Base-by-base conservation (phyloP, 1,284 basidiomycete species). In the Amylostereum areolatum region DNA sequence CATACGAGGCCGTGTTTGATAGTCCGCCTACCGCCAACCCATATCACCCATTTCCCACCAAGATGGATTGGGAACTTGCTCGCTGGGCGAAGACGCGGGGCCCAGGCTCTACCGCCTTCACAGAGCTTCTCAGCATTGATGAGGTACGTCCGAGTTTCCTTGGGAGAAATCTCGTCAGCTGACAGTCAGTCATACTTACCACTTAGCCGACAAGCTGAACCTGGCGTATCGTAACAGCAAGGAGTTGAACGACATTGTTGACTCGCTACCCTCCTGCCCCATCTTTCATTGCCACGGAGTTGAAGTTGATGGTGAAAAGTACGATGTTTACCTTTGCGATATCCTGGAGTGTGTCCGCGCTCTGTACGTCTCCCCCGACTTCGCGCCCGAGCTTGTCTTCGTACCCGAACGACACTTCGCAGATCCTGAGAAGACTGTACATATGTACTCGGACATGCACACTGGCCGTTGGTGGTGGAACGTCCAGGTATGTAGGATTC, bases 31-130 rank as follows among this genome's bases (percentile, higher is more conserved):
- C 25, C 41, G 37, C n/a, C 5, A 46, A 46, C 12, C 34, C 45
- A 2, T 46, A 46, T 29, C 45, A 46, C 24, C 45, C 45, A 6
- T 46, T 46, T 25, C 34, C 11, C 2, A 10, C 33, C 12, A 39
- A 36, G 35, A 18, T 46, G 7, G 45, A 46, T 36, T 46, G 45
- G 45, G 45, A 46, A 11, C 8, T 39, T n/a, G 45, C 45, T 3
- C 25, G 12, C 28, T 46, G 45, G 45, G 45, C 45, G 3, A 46
- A 46, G 28, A 39, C 25, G n/a, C 34, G 31, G 11, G 34, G 45
- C 34, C 18, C 32, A 11, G 35, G 45, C 3, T 7, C 33, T 3
- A 46, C 11, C 4, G 45, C 45, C 3, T 37, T 46, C 33, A 46
- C 45, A n/a, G 27, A 39, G 11, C 32, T 46, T 2, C 27, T 43